These are phyloP conservation scores for Tylopilus microsporus DNA, from an alignment of 1,284 basidiomycete species.

Conservation along the genomic window DNA sequence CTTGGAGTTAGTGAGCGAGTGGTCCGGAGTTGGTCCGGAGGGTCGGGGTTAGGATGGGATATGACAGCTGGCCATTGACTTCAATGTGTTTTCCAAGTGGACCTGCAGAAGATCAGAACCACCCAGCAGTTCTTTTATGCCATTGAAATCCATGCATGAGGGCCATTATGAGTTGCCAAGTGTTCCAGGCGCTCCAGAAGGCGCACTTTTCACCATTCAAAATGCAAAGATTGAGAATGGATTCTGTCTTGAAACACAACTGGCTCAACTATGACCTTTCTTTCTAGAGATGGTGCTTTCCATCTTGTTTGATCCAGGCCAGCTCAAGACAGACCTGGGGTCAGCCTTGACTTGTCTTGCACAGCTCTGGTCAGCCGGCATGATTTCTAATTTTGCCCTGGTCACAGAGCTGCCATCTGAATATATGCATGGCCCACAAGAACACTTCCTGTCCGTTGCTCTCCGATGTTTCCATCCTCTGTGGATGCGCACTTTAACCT, in stretches of 20 bases:
- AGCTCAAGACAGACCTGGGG: neutral
- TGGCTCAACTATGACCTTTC: slow-evolving; percentile 22
- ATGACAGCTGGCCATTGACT: slow-evolving; percentile 8
- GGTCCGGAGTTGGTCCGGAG: too few species aligned
- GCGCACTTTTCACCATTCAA: slow-evolving; percentile 8
- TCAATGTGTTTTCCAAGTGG: slow-evolving; percentile 19
- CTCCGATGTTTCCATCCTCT: slow-evolving; percentile 23
- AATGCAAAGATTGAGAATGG: slow-evolving; percentile 15
- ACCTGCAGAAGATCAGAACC: slow-evolving; percentile 7
- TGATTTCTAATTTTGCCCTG: slow-evolving; percentile 4
- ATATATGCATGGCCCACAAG: slow-evolving; percentile 1
- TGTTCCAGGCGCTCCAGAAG: neutral
- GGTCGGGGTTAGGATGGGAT: too few species aligned
- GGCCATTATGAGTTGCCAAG: neutral
- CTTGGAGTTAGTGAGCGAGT: too few species aligned
- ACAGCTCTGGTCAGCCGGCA: slow-evolving; percentile 15
- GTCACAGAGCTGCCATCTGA: slow-evolving; percentile 7
- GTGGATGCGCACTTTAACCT: slow-evolving; percentile 10
- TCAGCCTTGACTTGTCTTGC: slow-evolving; percentile 8
- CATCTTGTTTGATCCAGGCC: slow-evolving; percentile 9
- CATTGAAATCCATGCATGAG: slow-evolving; percentile 10
- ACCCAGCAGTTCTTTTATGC: slow-evolving; percentile 10
- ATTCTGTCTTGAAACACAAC: slow-evolving; percentile 31
- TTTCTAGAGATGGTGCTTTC: slow-evolving; percentile 11
- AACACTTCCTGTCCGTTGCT: slow-evolving; percentile 12